Evolutionary conservation across 1,284 basidiomycete genomes (phyloP).

Genomic region (Moniliophthora roreri): DNA sequence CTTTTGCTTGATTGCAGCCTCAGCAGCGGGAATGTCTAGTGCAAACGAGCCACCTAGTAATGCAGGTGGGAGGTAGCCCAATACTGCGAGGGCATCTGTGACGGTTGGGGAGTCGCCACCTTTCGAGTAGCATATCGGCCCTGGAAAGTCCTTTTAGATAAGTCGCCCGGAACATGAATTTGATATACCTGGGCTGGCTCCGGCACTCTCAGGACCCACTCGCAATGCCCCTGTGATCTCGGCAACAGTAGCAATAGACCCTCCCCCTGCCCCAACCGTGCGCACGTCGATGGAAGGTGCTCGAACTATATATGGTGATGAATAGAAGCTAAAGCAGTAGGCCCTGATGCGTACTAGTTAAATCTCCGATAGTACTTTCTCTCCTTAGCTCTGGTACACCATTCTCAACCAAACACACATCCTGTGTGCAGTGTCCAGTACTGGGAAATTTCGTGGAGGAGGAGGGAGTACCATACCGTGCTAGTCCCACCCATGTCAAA

Average conservation of each 20-base stretch:
- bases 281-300: slow-evolving; percentile 29
- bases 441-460: too few relatives aligned
- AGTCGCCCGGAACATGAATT: background rate
- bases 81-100: slow-evolving; percentile 28
- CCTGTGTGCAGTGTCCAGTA: too few relatives aligned
- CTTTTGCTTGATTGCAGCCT: slow-evolving; percentile 20
- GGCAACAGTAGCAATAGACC: slow-evolving; percentile 27
- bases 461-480: slow-evolving; percentile 13
- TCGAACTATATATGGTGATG: slow-evolving; percentile 17
- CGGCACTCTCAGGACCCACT: slow-evolving; percentile 30
- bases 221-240: slow-evolving; percentile 28
- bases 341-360: slow-evolving; percentile 18
- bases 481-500: slow-evolving; percentile 31
- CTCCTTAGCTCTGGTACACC: slow-evolving; percentile 25
- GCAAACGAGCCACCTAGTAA: slow-evolving; percentile 28
- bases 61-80: slow-evolving; percentile 27
- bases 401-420: slow-evolving; percentile 29
- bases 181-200: slow-evolving; percentile 20
- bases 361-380: slow-evolving; percentile 23
- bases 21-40: slow-evolving; percentile 23
- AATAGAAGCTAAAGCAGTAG: background rate
- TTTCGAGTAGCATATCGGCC: slow-evolving; percentile 28
- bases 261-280: slow-evolving; percentile 31
- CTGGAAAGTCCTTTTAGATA: slow-evolving; percentile 1
- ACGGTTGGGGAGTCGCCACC: slow-evolving; percentile 28